Evolutionary conservation across 2,329 filamentous ascomycete species (phyloP).

Genomic region (Monosporascus sp.): DNA sequence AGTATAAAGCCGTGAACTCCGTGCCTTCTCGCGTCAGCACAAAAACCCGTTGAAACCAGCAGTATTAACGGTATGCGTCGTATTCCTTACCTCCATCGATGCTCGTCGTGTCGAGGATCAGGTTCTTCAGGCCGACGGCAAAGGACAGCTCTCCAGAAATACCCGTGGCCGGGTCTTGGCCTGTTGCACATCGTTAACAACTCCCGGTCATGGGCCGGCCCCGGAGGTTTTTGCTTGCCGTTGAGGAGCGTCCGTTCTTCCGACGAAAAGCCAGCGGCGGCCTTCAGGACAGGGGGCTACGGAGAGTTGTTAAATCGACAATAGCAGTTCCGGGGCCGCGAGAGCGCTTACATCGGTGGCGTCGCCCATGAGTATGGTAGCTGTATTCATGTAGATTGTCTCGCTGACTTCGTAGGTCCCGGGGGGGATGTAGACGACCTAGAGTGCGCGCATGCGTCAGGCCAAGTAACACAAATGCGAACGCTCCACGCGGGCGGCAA

Average conservation of each 20-base stretch:
- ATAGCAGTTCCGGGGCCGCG: background rate
- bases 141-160: conserved; percentile 34
- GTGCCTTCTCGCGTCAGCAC: conserved; percentile 17
- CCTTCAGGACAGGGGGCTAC: conserved; percentile 36
- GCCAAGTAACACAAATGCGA: background rate
- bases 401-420: conserved; percentile 34
- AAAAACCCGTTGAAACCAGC: background rate
- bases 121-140: conserved; percentile 37
- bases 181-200: conserved; percentile 12
- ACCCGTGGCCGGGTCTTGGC: conserved; percentile 30
- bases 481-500: background rate
- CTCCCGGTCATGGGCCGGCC: background rate
- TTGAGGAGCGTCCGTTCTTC: conserved; percentile 27
- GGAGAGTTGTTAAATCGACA: background rate
- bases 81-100: conserved; percentile 24
- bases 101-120: conserved; percentile 36
- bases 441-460: conserved; percentile 5
- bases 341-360: conserved; percentile 29
- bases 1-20: conserved; percentile 34
- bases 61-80: background rate
- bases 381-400: conserved; percentile 37
- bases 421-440: conserved; percentile 38
- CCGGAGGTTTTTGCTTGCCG: conserved; percentile 14
- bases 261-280: conserved; percentile 28
- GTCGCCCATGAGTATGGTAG: conserved; percentile 42